A percentile compares a stretch with the other conserved stretches of the same genome.
phyloP scores from a whole-genome alignment of 2,329 filamentous ascomycete species.

The Pestalotiopsis sp. region DNA sequence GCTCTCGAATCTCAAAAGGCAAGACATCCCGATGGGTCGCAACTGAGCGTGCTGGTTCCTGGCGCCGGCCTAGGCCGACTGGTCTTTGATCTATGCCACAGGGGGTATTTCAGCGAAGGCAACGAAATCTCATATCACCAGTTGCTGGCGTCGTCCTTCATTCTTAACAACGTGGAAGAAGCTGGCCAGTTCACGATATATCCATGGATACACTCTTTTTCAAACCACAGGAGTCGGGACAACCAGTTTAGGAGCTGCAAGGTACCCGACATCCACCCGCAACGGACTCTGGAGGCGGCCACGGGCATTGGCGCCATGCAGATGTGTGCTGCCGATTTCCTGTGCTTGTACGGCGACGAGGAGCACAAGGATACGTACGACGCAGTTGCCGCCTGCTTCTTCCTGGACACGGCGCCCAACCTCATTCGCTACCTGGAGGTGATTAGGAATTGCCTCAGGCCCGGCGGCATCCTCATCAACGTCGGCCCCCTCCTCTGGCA shows the following conservation, averaged over 20 bases:
- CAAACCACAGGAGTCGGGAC: slow-evolving; percentile 73
- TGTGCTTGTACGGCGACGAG: slow-evolving; percentile 75
- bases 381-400: slow-evolving; percentile 88
- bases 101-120: slow-evolving; percentile 77
- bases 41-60: slow-evolving; percentile 75
- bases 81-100: slow-evolving; percentile 80
- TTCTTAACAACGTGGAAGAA: slow-evolving; percentile 67
- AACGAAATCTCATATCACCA: slow-evolving; percentile 98
- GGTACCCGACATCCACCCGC: slow-evolving; percentile 82
- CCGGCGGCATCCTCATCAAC: slow-evolving; percentile 84
- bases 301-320: slow-evolving; percentile 68
- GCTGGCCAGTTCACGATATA: slow-evolving; percentile 72
- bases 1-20: slow-evolving; percentile 58
- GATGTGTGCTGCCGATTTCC: slow-evolving; percentile 93
- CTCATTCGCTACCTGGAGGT: slow-evolving; percentile 87
- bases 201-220: slow-evolving; percentile 87
- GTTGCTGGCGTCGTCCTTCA: slow-evolving; percentile 79
- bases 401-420: slow-evolving; percentile 96
- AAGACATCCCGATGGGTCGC: slow-evolving; percentile 29
- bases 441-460: slow-evolving; percentile 74
- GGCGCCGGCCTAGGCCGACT: slow-evolving; percentile 87
- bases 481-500: slow-evolving; percentile 94
- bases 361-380: slow-evolving; percentile 68
- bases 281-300: slow-evolving; percentile 47
- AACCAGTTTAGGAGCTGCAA: slow-evolving; percentile 75